Conservation (phyloP, 1,139 yeast genomes). For the Hansenula anomala region DNA sequence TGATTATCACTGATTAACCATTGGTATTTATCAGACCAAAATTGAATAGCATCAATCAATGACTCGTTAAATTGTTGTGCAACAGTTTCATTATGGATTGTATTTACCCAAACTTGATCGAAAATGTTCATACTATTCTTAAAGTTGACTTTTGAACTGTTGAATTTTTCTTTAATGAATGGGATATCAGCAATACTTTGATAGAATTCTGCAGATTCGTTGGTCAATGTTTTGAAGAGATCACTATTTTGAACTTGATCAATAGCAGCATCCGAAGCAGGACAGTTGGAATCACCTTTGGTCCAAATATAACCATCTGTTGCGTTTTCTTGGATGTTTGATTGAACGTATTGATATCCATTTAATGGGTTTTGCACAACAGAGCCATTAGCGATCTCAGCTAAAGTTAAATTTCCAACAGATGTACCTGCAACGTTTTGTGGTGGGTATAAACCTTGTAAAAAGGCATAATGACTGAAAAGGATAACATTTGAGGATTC, state of each 20-base stretch:
- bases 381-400: constrained; percentile 34
- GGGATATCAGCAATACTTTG: constrained; percentile 24
- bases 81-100: constrained; percentile 34
- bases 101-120: constrained; percentile 34
- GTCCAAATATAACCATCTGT: constrained; percentile 34
- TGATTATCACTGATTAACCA: constrained; percentile 31
- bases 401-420: constrained; percentile 20
- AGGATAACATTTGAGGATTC: constrained; percentile 30
- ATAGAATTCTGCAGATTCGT: constrained; percentile 33
- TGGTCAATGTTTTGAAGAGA: constrained; percentile 14
- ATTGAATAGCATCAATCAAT: constrained; percentile 25
- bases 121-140: constrained; percentile 33
- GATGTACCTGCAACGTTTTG: constrained; percentile 23
- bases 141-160: constrained; percentile 28
- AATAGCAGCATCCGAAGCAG: constrained; percentile 28
- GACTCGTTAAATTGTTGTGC: constrained; percentile 26
- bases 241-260: constrained; percentile 23
- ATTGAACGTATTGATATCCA: constrained; percentile 39
- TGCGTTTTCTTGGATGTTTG: constrained; percentile 29
- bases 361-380: constrained; percentile 29
- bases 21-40: constrained; percentile 33
- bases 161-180: constrained; percentile 17
- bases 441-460: constrained; percentile 43
- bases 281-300: constrained; percentile 38
- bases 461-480: constrained; percentile 34